Evolutionary conservation across 768 basidiomycete genomes (phyloP).

Genomic region (Royoungia palumana): DNA sequence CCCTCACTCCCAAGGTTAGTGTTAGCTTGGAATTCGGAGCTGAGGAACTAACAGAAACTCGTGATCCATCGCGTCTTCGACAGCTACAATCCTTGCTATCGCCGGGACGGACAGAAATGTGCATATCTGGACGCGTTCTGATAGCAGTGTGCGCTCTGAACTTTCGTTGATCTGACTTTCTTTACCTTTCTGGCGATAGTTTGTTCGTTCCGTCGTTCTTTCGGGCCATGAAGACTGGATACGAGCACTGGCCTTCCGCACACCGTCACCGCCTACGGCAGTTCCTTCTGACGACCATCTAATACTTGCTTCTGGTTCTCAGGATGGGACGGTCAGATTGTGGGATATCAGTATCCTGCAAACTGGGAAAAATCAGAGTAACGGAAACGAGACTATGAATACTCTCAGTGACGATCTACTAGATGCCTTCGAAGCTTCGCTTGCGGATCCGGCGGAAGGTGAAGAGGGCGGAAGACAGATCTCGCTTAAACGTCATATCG

Average conservation of each 20-base stretch:
- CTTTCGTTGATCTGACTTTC: not conserved
- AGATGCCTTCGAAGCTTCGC: conserved; percentile 82
- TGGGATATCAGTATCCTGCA: conserved; percentile 74
- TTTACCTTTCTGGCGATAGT: conserved; percentile 36
- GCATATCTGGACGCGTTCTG: conserved; percentile 71
- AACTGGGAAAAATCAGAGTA: conserved; percentile 10
- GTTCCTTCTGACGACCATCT: conserved; percentile 39
- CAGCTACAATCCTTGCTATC: conserved; percentile 72
- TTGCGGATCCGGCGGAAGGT: conserved; percentile 64
- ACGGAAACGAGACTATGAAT: conserved; percentile 19
- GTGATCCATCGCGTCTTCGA: not conserved
- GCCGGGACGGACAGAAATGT: conserved; percentile 79
- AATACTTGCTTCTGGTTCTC: conserved; percentile 88
- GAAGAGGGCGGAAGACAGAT: conserved; percentile 85
- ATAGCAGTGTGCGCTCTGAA: conserved; percentile 43
- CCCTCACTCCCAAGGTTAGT: conserved; percentile 63
- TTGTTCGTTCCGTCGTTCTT: conserved; percentile 55
- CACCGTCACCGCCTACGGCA: conserved; percentile 24
- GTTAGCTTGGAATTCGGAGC: conserved; percentile 8
- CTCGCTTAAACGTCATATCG: conserved; percentile 80
- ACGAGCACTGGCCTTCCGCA: conserved; percentile 68
- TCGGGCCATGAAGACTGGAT: conserved; percentile 97
- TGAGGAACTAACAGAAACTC: not conserved
- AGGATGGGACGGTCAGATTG: conserved; percentile 89
- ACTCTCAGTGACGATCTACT: conserved; percentile 68